phyloP scores from a whole-genome alignment of 805 yeast species.

The Wickerhamiella domercqiae region DNA sequence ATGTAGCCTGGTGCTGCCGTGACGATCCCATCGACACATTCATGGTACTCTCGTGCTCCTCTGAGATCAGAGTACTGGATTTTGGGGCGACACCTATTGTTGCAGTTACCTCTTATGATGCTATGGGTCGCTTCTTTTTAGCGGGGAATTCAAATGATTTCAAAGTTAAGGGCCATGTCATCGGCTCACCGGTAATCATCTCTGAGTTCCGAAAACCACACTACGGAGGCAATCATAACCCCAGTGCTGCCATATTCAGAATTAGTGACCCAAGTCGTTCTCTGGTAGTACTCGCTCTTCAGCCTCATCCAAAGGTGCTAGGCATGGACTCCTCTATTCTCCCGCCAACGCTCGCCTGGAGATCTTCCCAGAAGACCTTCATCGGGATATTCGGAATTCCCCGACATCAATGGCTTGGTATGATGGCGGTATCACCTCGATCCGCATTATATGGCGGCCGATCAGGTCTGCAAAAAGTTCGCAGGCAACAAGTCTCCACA shows the following conservation, averaged over 20 bases:
- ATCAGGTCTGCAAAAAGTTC: slow-evolving; percentile 37
- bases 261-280: slow-evolving; percentile 2
- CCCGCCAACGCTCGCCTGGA: slow-evolving; percentile 69
- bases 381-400: slow-evolving; percentile 42
- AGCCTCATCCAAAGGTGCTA: slow-evolving; percentile 19
- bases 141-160: slow-evolving; percentile 20
- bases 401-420: slow-evolving; percentile 62
- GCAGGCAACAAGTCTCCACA: slow-evolving; percentile 44
- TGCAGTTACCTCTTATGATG: slow-evolving; percentile 65
- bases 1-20: slow-evolving; percentile 57
- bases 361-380: slow-evolving; percentile 54
- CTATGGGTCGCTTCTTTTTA: slow-evolving; percentile 65
- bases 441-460: slow-evolving; percentile 66
- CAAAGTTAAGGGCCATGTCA: slow-evolving; percentile 4
- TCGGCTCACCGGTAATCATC: slow-evolving; percentile 5
- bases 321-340: slow-evolving; percentile 43
- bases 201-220: slow-evolving; percentile 12
- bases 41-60: slow-evolving; percentile 31
- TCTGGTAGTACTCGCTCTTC: slow-evolving; percentile 8
- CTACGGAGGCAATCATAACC: slow-evolving; percentile 68
- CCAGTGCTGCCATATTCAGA: slow-evolving; percentile 30
- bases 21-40: slow-evolving; percentile 70
- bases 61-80: slow-evolving; percentile 32
- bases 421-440: slow-evolving; percentile 39
- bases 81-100: slow-evolving; percentile 71